Evolutionary conservation across 78 protist genomes (phyloP).

Genomic region (Dictyostelium intermedium): DNA sequence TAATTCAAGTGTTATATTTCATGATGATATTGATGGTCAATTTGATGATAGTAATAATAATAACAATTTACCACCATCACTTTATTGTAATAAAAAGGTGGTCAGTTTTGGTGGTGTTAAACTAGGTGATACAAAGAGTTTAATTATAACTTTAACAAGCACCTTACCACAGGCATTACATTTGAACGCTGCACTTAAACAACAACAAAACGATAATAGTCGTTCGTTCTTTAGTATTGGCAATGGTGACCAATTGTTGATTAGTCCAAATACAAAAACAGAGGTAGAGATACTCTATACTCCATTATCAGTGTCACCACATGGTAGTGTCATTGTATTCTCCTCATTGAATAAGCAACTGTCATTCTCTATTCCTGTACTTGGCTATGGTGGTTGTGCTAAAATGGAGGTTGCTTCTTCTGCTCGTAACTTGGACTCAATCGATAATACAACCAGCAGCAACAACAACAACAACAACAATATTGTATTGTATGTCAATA

Average conservation of each 20-base stretch:
- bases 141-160: not conserved
- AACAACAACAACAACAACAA: not conserved
- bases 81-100: slow-evolving; percentile 20
- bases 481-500: slow-evolving; percentile 20
- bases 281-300: slow-evolving; percentile 30
- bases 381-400: slow-evolving; percentile 49
- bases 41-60: not conserved
- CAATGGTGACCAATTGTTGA: not conserved
- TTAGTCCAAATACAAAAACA: not conserved
- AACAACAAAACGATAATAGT: not conserved
- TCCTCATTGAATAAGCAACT: not conserved
- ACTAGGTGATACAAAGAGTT: slow-evolving; percentile 24
- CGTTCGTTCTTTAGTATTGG: not conserved
- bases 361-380: slow-evolving; percentile 19
- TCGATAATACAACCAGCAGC: not conserved
- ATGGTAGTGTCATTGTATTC: not conserved
- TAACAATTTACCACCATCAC: not conserved
- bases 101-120: slow-evolving; percentile 61
- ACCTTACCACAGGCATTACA: slow-evolving; percentile 6
- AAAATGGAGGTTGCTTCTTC: slow-evolving; percentile 33
- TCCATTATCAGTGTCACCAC: slow-evolving; percentile 27
- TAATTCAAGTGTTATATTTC: slow-evolving; percentile 17
- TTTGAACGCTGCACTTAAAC: not conserved
- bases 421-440: not conserved
- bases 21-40: not conserved